Conservation (phyloP, 805 yeast species). For the Isabelozyma gotoi region DNA sequence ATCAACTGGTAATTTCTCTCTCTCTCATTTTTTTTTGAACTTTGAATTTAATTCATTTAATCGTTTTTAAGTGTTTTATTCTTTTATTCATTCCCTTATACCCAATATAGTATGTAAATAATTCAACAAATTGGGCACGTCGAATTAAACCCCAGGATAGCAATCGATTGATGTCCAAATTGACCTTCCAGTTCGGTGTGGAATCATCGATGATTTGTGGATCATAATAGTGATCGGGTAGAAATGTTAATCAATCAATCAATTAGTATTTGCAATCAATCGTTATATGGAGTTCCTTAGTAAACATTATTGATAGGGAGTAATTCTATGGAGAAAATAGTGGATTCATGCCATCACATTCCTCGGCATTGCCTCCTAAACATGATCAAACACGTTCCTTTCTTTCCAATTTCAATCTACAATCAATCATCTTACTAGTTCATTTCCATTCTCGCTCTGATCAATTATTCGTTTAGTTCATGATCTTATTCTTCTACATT, state of each 20-base stretch:
- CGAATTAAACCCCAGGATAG: constrained; percentile 3
- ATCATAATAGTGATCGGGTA: not conserved
- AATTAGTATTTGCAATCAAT: not conserved
- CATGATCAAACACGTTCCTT: too few species aligned
- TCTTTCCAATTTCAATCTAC: too few species aligned
- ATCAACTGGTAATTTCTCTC: not conserved
- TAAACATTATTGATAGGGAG: too few species aligned
- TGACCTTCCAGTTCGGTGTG: not conserved
- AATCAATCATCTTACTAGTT: too few species aligned
- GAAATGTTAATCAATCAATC: not conserved
- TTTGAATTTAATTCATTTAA: not conserved
- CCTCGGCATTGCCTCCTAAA: too few species aligned
- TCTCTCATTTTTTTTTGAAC: not conserved
- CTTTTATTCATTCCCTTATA: constrained; percentile 1
- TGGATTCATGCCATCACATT: too few species aligned
- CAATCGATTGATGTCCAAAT: not conserved
- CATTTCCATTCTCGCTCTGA: too few species aligned
- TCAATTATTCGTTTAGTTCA: too few species aligned
- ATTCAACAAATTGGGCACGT: not conserved
- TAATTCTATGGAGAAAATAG: too few species aligned
- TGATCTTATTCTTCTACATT: too few species aligned
- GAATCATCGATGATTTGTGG: not conserved
- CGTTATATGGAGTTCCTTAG: not conserved
- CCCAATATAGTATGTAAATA: not conserved
- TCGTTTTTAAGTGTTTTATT: not conserved